A percentile compares a stretch with the other conserved stretches of the same genome.
These are phyloP conservation scores for Leishmania aethiopica DNA, from an alignment of 208 protist species.

Conservation along the genomic window DNA sequence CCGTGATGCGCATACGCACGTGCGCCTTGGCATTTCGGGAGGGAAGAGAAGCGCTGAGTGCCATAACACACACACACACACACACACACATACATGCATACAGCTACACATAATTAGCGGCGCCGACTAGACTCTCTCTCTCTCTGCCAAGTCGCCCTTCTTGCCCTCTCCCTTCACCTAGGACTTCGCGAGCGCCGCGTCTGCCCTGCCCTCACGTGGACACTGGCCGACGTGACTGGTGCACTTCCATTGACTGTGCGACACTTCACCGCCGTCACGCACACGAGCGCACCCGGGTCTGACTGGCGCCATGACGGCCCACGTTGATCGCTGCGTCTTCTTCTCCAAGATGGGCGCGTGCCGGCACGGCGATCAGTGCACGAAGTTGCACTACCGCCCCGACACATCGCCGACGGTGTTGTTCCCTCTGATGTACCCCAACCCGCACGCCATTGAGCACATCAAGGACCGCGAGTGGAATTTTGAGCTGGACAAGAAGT, in stretches of 20 bases:
- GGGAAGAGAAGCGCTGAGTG: too few species aligned
- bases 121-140: neutral
- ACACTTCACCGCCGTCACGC: neutral
- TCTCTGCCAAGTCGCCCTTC: neutral
- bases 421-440: constrained; percentile 97
- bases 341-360: constrained; percentile 99
- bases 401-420: constrained; percentile 94
- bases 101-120: neutral
- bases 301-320: neutral
- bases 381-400: constrained; percentile 94
- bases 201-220: neutral
- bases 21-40: too few species aligned
- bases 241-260: neutral
- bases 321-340: constrained; percentile 89
- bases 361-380: constrained; percentile 97
- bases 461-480: constrained; percentile 64
- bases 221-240: neutral
- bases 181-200: neutral
- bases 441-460: constrained; percentile 77
- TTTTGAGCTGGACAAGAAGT: constrained; percentile 79
- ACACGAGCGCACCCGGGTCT: neutral
- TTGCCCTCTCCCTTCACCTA: neutral
- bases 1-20: too few species aligned
- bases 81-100: neutral
- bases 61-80: neutral